Evolutionary conservation across 306 rosid genomes (phyloP).

Genomic region (Glycyrrhiza uralensis): DNA sequence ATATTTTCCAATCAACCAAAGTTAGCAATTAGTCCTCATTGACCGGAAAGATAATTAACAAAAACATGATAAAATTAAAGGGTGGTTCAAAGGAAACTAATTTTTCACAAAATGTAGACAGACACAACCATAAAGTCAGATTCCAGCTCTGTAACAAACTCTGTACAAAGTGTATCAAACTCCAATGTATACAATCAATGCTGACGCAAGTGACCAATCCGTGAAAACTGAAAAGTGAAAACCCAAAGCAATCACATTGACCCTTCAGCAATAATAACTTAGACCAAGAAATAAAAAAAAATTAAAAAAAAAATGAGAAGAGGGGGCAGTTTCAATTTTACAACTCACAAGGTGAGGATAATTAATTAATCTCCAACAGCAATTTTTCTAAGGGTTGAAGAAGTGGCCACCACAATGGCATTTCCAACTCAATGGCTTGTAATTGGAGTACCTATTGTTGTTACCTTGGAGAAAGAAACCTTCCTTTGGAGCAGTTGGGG

Average conservation of each 20-base stretch:
- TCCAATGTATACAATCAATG: conserved; percentile 6
- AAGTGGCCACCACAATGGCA: conserved; percentile 66
- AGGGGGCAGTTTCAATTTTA: neutral
- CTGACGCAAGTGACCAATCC: neutral
- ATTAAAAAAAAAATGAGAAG: neutral
- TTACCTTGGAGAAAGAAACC: conserved; percentile 27
- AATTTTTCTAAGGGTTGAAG: conserved; percentile 58
- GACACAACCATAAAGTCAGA: neutral
- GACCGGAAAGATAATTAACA: neutral
- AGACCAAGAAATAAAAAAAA: neutral
- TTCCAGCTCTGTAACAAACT: conserved; percentile 14
- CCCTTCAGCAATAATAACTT: neutral
- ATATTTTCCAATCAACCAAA: neutral
- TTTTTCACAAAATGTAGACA: neutral
- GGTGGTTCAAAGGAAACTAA: neutral
- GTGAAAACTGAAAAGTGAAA: no score
- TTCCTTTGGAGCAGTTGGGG: neutral
- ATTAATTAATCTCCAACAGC: no score
- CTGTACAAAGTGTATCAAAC: conserved; percentile 25
- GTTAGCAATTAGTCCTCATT: neutral
- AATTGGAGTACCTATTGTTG: conserved; percentile 69
- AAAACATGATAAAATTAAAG: neutral
- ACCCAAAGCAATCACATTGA: neutral
- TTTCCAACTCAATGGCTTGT: conserved; percentile 94
- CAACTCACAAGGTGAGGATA: neutral